Base-by-base conservation (phyloP, 768 basidiomycete species). In the Boletus eberwhitei region DNA sequence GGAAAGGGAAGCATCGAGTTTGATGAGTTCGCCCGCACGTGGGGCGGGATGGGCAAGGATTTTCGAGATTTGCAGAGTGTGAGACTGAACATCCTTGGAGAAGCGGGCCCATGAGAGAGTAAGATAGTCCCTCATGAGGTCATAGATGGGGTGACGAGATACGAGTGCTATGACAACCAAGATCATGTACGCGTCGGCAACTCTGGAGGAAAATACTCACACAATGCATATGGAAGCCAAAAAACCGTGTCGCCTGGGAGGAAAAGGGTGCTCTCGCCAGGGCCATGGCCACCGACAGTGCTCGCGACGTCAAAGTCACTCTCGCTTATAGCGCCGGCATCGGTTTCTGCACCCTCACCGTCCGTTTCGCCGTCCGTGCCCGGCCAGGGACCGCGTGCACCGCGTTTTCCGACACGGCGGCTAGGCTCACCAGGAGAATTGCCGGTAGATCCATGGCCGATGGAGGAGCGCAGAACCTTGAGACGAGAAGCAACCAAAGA, bases 81-180 rank as follows among this genome's bases (percentile, higher is more conserved):
- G 94, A 0, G 89, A 88, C 71, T 92, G 90, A 5, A 95, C 92
- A 64, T 96, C 92, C 73, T 95, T 95, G 50, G 90, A 90, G 74
- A 93, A 93, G 46, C 90, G 86, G 17, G 93, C 93, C 92, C 93
- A 95, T 4, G 88, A 91, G 42, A 97, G 84, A n/a, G 93, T 93
- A 41, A 98, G 82, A 65, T 91, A 95, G 73, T 98, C 95, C 50
- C 90, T 82, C 89, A 98, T 92, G 52, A 96, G 79, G 66, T 95
- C 93, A 73, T 95, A 97, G 59, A 97, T 90, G 0, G 94, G 94
- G 69, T 91, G 90, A 22, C 91, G 86, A 45, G 94, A 96, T 29
- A 94, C 93, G 64, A 92, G 79, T 16, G 88, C 90, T 90, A 60
- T n/a, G 40, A 55, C 48, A 45, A 48, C 2, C 2, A 44, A 42